These are phyloP conservation scores for Monosporascus ibericus DNA, from an alignment of 2,329 filamentous ascomycete genomes.

Conservation along the genomic window DNA sequence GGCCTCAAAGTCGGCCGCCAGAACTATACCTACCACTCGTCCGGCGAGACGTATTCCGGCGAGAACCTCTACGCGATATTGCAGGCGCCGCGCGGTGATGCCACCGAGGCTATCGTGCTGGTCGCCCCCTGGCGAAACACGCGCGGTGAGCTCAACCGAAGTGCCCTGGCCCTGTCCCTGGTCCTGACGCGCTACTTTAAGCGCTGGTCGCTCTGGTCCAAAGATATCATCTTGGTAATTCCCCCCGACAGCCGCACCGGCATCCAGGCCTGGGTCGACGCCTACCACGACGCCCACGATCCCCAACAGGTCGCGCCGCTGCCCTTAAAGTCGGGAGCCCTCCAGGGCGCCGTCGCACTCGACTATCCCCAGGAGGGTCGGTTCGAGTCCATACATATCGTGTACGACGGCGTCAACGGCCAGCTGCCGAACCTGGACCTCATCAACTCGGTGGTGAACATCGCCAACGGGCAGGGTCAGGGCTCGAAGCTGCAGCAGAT, in stretches of 20 bases:
- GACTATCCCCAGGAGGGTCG: conserved; percentile 82
- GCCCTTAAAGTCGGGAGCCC: conserved; percentile 83
- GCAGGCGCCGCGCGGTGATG: conserved; percentile 89
- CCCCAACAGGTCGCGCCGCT: conserved; percentile 65
- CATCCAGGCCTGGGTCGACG: conserved; percentile 94
- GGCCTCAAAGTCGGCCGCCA: conserved; percentile 86
- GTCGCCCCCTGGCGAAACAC: conserved; percentile 85
- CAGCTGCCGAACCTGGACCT: conserved; percentile 93
- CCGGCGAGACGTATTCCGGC: conserved; percentile 66
- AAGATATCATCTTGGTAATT: conserved; percentile 91
- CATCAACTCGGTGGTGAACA: conserved; percentile 86
- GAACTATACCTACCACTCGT: conserved; percentile 77
- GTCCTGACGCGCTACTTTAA: conserved; percentile 93
- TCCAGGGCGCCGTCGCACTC: conserved; percentile 89
- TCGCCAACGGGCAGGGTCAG: conserved; percentile 83
- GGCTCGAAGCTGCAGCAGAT: conserved; percentile 78
- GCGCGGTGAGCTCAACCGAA: conserved; percentile 71
- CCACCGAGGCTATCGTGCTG: conserved; percentile 92
- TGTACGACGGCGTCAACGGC: conserved; percentile 94
- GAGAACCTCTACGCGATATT: conserved; percentile 93
- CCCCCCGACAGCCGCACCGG: conserved; percentile 84
- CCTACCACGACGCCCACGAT: conserved; percentile 87
- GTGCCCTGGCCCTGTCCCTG: conserved; percentile 79
- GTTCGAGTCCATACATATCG: conserved; percentile 83
- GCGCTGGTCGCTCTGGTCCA: conserved; percentile 96